Base-by-base conservation (phyloP, 75 land plant genomes). In the Selaginella tamariscina region DNA sequence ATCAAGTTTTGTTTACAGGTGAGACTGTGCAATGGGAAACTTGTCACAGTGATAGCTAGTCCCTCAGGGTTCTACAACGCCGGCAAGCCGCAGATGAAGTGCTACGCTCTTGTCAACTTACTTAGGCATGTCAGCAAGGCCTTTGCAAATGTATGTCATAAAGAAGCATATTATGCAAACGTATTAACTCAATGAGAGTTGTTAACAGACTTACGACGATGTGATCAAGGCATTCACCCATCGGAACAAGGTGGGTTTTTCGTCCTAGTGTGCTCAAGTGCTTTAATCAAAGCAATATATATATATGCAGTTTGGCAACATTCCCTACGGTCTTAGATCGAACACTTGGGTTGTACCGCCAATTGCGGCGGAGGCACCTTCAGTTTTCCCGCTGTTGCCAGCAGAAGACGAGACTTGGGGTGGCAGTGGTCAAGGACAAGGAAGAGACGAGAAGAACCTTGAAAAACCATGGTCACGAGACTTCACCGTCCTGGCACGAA, bases 301-400 rank as follows among this genome's bases (percentile, higher is more conserved):
- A 2, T 30, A 27, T 64, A 69, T 77, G 77, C 82, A 90, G 96
- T 90, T 90, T 80, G 96, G 90, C 15, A 90, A 90, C 74, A 82
- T 90, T 63, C 96, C 96, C 5, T 86, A 75, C 72, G 96, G 96
- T 0, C 83, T 81, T 68, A 81, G 96, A 55, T 79, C 96, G 33
- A 90, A 90, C 68, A 90, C 96, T 24, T 90, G 96, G 96, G 85
- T 90, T 30, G 83, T 90, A 5, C 96, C 89, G 59, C 85, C 87
- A 24, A 68, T 81, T 56, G 81, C 89, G 56, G 81, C 90, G 20
- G 88, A 86, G 39, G 33, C 69, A 31, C 85, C 87, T 1, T 70
- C 83, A 31, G 69, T 56, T 30, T 89, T 89, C 57, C 89, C 87
- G 64, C 77, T 77, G 32, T 80, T 90, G 1, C 90, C 96, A 15